Evolutionary conservation across 805 yeast species (phyloP), one percentile per base, ranked within the genome.

Genomic region (Candida schatavii): DNA sequence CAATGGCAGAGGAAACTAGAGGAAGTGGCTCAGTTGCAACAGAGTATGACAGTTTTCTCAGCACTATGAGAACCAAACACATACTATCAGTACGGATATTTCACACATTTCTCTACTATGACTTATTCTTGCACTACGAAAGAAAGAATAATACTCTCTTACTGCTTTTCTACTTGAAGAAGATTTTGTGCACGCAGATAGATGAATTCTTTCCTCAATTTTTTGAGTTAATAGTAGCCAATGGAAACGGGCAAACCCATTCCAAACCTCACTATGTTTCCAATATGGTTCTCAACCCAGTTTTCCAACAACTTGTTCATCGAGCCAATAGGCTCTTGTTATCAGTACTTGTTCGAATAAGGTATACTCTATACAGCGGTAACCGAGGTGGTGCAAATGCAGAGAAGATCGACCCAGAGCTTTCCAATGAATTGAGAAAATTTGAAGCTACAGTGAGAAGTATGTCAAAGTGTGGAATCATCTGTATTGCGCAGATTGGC

Each of bases 111-210:
- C 13, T 49, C 10, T 47, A 43, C 34, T 50, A 40, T 44, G 48
- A 48, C 6, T 42, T 51, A 20, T 49, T 43, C 34, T 39, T 46
- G n/a, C 34, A 46, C 29, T 51, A 49, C 37, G 55, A 51, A 41
- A 19, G 35, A 4, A 15, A 19, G 10, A 39, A 40, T 11, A 19
- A 35, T 18, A 17, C 29, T 15, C 40, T 29, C n/a, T 17, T 50
- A 18, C 43, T 46, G 19, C 43, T 35, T 23, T 51, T 46, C 34
- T 51, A 51, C 43, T 40, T 42, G 39, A 49, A 50, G 35, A 51
- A 51, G 35, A 38, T 46, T 10, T 10, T 48, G 14, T 18, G 39
- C 32, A 29, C 44, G 18, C 31, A 41, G 14, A 39, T 45, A 7
- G 44, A 46, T 27, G 53, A 47, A 32, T 35, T 32, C 31, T 37